Evolutionary conservation across 2,329 filamentous ascomycete species (phyloP), one percentile per base, ranked within the genome.

Genomic region (Arthrobotrys entomopaga): DNA sequence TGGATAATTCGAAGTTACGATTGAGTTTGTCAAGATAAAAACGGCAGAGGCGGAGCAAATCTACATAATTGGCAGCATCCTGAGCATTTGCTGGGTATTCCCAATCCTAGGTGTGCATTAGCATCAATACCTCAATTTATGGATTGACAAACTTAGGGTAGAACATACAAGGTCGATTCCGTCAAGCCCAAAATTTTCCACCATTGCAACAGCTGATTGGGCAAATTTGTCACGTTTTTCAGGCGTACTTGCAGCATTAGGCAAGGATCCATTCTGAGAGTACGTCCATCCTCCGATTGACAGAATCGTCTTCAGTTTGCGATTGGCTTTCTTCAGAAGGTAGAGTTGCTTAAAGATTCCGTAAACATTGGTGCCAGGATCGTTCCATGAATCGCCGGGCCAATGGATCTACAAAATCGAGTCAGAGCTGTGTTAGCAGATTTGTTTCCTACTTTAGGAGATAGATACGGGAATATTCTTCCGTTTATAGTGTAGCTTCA

Each of bases 201-300:
- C 84, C 49, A 98, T 83, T 22, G 88, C 85, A 0, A 96, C 90
- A 42, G 91, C 89, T 24, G 87, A 88, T 58, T 86, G 83, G 0
- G 91, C 91, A 80, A 96, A 96, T 1, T 77, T 85, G 71, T 83
- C 82, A 13, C 91, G 86, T 7, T 89, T 88, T 5, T 83, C 82
- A 0, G 85, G 84, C 0, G 89, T 89, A 20, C 87, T 87, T 0
- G 87, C 88, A 0, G 89, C 86, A 4, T 83, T 82, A 0, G 87
- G 84, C 79, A 94, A 92, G 78, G 91, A 90, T 65, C 86, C 82
- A 43, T 73, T 63, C 16, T 73, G 65, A 5, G 90, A 91, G 80
- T 91, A 92, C 0, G 88, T 91, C 88, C 89, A 95, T n/a, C 92
- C 92, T 48, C 92, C 92, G 73, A 96, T 90, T 40, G 89, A 92